Conservation (phyloP, 163 green algal genomes). For the Volvox carteri region DNA sequence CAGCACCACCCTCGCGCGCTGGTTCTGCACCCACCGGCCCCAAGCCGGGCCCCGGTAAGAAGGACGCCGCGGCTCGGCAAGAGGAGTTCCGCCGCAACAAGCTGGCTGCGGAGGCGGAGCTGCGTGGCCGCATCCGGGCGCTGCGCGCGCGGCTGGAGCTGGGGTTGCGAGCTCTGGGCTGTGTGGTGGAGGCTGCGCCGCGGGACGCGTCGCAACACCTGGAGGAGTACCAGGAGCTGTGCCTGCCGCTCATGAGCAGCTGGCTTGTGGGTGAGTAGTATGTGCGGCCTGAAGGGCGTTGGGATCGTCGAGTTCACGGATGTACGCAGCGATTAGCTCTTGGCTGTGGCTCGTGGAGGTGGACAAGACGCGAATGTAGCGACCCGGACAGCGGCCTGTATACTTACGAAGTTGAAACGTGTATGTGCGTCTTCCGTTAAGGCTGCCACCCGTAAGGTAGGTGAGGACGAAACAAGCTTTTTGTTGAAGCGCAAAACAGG, state of each 20-base stretch:
- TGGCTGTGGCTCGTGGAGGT: no score
- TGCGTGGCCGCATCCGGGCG: constrained; percentile 72
- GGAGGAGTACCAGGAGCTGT: constrained; percentile 63
- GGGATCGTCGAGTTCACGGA: no score
- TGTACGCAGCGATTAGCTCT: no score
- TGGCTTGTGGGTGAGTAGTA: constrained; percentile 62
- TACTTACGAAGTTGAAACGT: no score
- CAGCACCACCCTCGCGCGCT: not conserved
- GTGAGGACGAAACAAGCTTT: no score
- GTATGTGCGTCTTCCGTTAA: no score
- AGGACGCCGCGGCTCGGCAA: constrained; percentile 72
- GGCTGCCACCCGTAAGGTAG: no score
- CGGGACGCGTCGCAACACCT: constrained; percentile 71
- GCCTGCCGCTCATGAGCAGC: constrained; percentile 68
- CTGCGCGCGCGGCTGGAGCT: constrained; percentile 73
- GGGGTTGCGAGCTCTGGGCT: constrained; percentile 74
- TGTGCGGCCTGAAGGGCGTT: not conserved
- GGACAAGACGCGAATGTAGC: no score
- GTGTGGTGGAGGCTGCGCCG: constrained; percentile 66
- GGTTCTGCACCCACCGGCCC: constrained; percentile 3
- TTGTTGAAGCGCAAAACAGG: no score
- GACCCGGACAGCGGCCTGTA: no score
- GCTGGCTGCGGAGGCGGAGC: constrained; percentile 69
- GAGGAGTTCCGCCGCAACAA: constrained; percentile 66
- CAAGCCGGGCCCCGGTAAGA: constrained; percentile 62